Conservation (phyloP, 345 rosid genomes). For the Firmiana major region DNA sequence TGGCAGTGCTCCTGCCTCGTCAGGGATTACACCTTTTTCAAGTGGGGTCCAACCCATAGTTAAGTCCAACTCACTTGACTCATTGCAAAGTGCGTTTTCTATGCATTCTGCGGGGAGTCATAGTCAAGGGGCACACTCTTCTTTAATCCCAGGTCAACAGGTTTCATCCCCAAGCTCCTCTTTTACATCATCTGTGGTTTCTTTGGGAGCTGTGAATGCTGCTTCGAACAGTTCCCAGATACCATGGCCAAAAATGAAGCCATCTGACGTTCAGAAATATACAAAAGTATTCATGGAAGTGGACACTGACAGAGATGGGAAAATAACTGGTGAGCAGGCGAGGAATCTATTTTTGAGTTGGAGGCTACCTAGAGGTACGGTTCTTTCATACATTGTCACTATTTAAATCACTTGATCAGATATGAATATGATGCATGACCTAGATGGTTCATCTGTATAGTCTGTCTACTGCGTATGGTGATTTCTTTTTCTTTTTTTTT, state of each 20-base stretch:
- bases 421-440: not conserved
- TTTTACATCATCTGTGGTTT: slow-evolving; percentile 42
- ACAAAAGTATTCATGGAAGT: slow-evolving; percentile 89
- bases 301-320: slow-evolving; percentile 93
- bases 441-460: not conserved
- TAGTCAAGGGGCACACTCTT: slow-evolving; percentile 43
- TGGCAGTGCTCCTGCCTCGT: slow-evolving; percentile 31
- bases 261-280: slow-evolving; percentile 84
- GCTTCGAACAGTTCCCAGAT: slow-evolving; percentile 48
- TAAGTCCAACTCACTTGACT: slow-evolving; percentile 59
- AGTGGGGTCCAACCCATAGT: slow-evolving; percentile 44
- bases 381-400: not conserved
- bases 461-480: not conserved
- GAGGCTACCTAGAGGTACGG: slow-evolving; percentile 93
- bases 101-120: slow-evolving; percentile 61
- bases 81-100: slow-evolving; percentile 62
- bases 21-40: slow-evolving; percentile 48
- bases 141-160: slow-evolving; percentile 43
- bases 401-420: not conserved
- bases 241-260: slow-evolving; percentile 90
- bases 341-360: slow-evolving; percentile 90
- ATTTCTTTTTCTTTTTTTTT: no score
- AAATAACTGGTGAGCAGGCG: slow-evolving; percentile 92
- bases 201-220: slow-evolving; percentile 53
- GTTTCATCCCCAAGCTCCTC: slow-evolving; percentile 53